phyloP scores from a whole-genome alignment of 2,329 filamentous ascomycete genomes.

The Exophiala aquamarina region DNA sequence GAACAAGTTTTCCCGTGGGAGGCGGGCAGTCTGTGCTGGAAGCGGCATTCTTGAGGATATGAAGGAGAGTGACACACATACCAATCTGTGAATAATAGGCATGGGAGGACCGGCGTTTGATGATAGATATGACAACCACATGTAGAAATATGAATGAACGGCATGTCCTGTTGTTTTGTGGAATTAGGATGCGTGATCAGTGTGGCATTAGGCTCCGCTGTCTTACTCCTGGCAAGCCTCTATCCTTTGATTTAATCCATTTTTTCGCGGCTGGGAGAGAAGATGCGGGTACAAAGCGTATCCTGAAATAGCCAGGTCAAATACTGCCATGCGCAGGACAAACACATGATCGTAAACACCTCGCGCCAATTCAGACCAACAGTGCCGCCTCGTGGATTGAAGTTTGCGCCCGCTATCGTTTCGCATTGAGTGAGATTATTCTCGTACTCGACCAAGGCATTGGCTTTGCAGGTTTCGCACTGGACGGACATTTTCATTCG shows the following conservation, averaged over 20 bases:
- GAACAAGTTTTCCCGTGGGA: conserved; percentile 9
- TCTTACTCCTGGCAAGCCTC: neutral
- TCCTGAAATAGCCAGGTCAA: conserved; percentile 5
- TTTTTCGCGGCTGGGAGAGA: conserved; percentile 4
- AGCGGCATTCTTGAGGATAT: conserved; percentile 11
- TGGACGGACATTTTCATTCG: conserved; percentile 2
- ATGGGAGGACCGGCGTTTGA: neutral
- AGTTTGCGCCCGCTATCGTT: neutral
- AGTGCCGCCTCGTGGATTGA: conserved; percentile 7
- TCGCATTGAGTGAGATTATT: conserved; percentile 13
- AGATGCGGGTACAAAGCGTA: neutral
- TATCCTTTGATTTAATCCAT: neutral
- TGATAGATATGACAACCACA: conserved; percentile 5
- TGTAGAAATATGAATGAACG: conserved; percentile 4
- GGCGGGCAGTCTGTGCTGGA: conserved; percentile 16
- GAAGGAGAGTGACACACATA: neutral
- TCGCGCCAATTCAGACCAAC: conserved; percentile 13
- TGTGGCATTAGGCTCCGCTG: too few species aligned
- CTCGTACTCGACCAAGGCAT: conserved; percentile 8
- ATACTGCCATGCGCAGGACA: conserved; percentile 10
- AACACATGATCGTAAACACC: conserved; percentile 1
- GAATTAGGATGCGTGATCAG: neutral
- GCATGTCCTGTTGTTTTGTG: too few species aligned
- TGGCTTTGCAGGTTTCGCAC: conserved; percentile 10
- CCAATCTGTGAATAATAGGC: neutral